Evolutionary conservation across 2,329 filamentous ascomycete species (phyloP), one percentile per base, ranked within the genome.

Genomic region (Alternaria infectoria): DNA sequence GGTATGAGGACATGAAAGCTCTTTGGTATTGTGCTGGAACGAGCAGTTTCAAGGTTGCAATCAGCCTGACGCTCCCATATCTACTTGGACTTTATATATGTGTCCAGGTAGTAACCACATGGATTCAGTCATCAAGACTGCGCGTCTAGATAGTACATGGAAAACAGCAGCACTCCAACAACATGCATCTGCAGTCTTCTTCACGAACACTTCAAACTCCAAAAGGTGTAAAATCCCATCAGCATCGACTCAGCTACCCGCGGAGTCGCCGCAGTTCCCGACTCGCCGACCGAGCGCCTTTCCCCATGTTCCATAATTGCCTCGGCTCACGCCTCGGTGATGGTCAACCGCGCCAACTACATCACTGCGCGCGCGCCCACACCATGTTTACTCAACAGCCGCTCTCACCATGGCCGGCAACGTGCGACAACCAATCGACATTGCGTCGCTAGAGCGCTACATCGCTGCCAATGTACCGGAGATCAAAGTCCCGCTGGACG

Each of bases 361-460:
- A 63, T 68, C 50, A 65, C 61, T 32, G 50, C 57, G 46, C 51
- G 52, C 46, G 57, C 47, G 52, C 59, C 56, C 57, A 60, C 59
- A 46, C 59, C 61, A 72, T 68, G 71, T 61, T 55, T 62, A 65
- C 30, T 54, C 47, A 51, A 49, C 57, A 61, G 49, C 67, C 50
- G 55, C 66, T 61, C 46, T 62, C 69, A 79, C 56, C 65, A 90
- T 97, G 95, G 95, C 96, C 57, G 95, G 95, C 73, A 86, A 86
- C 67, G 90, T 99, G 62, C 90, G 96, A 79, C 96, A 99, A 79
- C 92, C 93, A 46, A 96, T 99, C 77, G 92, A 98, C 77, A 82
- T 95, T 73, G 83, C 86, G 74, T 89, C 92, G 15, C 85, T 99
- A 59, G 91, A 95, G 83, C 86, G 85, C 67, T 99, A 94, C 81